Evolutionary conservation across 2,329 filamentous ascomycete genomes (phyloP).

Genomic region (Fusarium chlamydosporum): DNA sequence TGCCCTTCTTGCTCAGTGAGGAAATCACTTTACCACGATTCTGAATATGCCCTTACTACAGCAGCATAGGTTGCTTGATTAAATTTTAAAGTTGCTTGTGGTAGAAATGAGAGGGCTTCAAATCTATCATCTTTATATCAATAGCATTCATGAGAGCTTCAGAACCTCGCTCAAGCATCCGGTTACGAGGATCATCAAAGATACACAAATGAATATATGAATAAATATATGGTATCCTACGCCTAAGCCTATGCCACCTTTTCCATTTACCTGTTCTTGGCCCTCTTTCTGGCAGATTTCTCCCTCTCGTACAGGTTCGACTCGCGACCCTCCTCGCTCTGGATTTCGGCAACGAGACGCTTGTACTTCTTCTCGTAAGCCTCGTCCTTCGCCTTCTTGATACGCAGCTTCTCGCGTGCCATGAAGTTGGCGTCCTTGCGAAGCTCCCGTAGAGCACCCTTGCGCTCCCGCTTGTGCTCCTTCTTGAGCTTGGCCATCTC

Average conservation of each 20-base stretch:
- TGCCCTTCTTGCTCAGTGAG: too few relatives aligned
- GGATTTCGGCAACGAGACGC: conserved; percentile 92
- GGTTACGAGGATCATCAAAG: background rate
- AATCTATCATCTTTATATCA: background rate
- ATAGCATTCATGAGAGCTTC: background rate
- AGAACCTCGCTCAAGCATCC: background rate
- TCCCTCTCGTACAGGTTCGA: conserved; percentile 91
- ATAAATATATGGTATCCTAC: conserved; percentile 45
- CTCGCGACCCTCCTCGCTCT: conserved; percentile 90
- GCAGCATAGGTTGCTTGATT: too few relatives aligned
- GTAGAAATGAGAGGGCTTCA: background rate
- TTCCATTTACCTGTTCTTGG: conserved; percentile 61
- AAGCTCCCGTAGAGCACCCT: conserved; percentile 93
- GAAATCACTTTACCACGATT: too few relatives aligned
- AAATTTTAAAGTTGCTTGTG: background rate
- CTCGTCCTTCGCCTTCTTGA: conserved; percentile 94
- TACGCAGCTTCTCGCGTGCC: conserved; percentile 86
- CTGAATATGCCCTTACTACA: too few relatives aligned
- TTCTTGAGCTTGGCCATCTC: conserved; percentile 86
- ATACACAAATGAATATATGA: conserved; percentile 23
- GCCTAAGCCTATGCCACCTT: conserved; percentile 23
- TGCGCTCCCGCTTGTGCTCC: conserved; percentile 95
- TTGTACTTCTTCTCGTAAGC: conserved; percentile 98
- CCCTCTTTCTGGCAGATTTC: conserved; percentile 79
- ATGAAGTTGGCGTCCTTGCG: conserved; percentile 96